Evolutionary conservation across 768 basidiomycete genomes (phyloP), one percentile per base, ranked within the genome.

Genomic region (Suillus plorans): DNA sequence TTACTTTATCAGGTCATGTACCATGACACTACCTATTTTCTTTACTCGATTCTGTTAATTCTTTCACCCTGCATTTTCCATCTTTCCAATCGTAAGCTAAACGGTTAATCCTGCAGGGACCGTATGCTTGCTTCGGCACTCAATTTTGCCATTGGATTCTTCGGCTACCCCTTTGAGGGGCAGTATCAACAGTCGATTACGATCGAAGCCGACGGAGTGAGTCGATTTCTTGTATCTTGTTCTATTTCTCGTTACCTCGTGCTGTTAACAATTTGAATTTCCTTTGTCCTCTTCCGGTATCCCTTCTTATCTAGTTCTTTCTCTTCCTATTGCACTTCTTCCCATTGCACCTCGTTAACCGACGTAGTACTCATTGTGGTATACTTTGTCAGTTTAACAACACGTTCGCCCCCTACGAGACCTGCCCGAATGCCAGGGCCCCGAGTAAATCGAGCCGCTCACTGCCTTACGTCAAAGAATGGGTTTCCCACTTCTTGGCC

Each of bases 341-440:
- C 42, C 25, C 10, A 34, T 20, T 5, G 10, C 31, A 61, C 31
- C 20, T 36, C 20, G 3, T 5, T 6, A 9, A 53, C 18, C 9
- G 37, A 52, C 4, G 12, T 6, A 39, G 14, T 53, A 6, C 60
- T 61, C 60, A 57, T 4, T 13, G 20, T 8, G 45, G 34, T 31
- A 53, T 42, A 31, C 50, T 49, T 52, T 20, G 9, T 36, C 57
- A 90, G 84, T 91, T 89, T 72, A 94, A 93, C 76, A 91, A 91
- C 73, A 95, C 95, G 1, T 85, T 97, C 5, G 84, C 94, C 0
- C 95, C 95, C 4, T 95, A 95, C 68, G 83, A 84, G 64, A 93
- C 91, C 80, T 93, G 94, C 71, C 82, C 85, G 5, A 95, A 95
- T 71, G 80, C 91, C 0, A 63, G 72, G 3, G 63, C 75, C 28